Evolutionary conservation across 1,139 yeast species (phyloP).

Genomic region (Pneumocystis carinii): DNA sequence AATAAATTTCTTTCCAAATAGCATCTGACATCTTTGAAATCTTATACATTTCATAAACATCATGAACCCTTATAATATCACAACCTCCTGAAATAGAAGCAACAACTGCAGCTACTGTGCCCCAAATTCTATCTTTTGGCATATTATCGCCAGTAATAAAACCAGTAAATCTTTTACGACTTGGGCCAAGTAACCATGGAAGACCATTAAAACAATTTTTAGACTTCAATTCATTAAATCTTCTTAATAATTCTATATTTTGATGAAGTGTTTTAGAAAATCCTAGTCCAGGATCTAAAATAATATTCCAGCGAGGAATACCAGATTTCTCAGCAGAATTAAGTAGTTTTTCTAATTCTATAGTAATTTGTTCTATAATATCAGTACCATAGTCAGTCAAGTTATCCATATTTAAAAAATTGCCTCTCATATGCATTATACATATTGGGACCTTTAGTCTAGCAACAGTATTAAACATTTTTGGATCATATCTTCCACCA

Average conservation of each 20-base stretch:
- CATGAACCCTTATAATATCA: conserved; percentile 82
- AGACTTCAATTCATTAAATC: conserved; percentile 26
- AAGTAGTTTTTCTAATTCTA: conserved; percentile 49
- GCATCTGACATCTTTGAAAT: conserved; percentile 65
- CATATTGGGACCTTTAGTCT: conserved; percentile 55
- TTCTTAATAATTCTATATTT: conserved; percentile 49
- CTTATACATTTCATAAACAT: conserved; percentile 51
- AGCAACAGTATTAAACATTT: conserved; percentile 55
- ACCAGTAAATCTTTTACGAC: conserved; percentile 78
- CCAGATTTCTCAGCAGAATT: conserved; percentile 46
- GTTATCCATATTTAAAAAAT: conserved; percentile 54
- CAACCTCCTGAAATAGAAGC: conserved; percentile 61
- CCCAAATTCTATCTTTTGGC: conserved; percentile 50
- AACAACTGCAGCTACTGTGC: conserved; percentile 64
- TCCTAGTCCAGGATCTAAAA: conserved; percentile 89
- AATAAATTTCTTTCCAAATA: conserved; percentile 31
- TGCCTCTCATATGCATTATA: conserved; percentile 74
- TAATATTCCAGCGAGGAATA: conserved; percentile 74
- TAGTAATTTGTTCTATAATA: conserved; percentile 35
- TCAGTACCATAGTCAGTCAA: conserved; percentile 38
- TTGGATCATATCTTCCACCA: conserved; percentile 57
- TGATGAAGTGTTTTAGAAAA: conserved; percentile 67
- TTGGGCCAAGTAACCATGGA: conserved; percentile 70
- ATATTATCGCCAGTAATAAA: conserved; percentile 33
- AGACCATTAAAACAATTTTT: conserved; percentile 26